phyloP scores from a whole-genome alignment of 345 rosid genomes.

The Trapa bicornis region DNA sequence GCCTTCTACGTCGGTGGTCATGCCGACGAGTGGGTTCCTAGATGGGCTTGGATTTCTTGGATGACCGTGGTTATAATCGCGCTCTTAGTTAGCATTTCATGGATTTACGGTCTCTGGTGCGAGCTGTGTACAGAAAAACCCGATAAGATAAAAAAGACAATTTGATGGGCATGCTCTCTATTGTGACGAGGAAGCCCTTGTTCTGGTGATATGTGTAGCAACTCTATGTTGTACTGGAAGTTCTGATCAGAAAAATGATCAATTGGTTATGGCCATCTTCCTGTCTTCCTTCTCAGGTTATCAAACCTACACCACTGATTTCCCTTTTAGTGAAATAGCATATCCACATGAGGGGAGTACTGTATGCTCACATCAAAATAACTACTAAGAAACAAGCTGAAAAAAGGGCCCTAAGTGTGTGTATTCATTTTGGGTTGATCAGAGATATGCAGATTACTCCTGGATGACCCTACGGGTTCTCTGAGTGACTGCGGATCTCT shows the following conservation, averaged over 20 bases:
- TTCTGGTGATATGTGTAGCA: not conserved
- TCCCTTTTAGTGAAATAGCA: not conserved
- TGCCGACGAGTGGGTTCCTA: conserved; percentile 32
- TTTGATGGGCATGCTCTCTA: not conserved
- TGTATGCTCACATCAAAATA: not conserved
- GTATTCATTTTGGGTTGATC: not conserved
- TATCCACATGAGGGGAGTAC: not conserved
- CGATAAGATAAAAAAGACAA: conserved; percentile 8
- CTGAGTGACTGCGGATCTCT: not conserved
- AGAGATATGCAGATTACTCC: not conserved
- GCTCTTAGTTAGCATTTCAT: conserved; percentile 42
- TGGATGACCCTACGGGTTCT: not conserved
- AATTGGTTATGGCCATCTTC: not conserved
- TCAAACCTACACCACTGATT: not conserved
- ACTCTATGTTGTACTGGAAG: not conserved
- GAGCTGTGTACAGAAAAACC: conserved; percentile 33
- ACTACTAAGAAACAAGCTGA: not conserved
- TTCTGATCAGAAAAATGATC: not conserved
- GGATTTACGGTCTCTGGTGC: conserved; percentile 53
- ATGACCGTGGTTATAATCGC: conserved; percentile 41
- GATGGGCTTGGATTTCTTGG: conserved; percentile 84
- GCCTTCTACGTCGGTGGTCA: conserved; percentile 30
- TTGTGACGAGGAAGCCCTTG: not conserved
- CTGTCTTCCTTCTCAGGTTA: not conserved
- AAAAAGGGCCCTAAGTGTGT: not conserved